Evolutionary conservation across 345 rosid genomes (phyloP).

Genomic region (Turnera subulata): DNA sequence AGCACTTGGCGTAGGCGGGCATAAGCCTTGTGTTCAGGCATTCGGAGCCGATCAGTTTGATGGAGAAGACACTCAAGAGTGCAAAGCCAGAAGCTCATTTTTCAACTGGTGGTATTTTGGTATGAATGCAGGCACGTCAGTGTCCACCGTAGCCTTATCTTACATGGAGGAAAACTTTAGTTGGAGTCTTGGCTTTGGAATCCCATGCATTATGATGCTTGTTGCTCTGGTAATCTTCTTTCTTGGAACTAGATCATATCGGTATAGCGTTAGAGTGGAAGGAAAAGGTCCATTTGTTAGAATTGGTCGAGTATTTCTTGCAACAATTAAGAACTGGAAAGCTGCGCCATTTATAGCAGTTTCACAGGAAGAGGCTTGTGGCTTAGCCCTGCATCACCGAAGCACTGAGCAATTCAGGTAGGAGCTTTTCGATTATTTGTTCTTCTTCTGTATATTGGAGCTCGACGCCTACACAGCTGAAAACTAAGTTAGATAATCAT

Average conservation of each 20-base stretch:
- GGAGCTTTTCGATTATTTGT: no score
- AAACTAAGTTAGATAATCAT: no score
- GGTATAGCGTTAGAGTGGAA: conserved; percentile 8
- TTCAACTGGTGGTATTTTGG: conserved; percentile 27
- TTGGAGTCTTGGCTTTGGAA: conserved; percentile 26
- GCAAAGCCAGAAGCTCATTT: conserved; percentile 21
- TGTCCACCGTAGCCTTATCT: conserved; percentile 2
- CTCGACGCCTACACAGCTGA: no score
- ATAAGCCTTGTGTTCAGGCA: conserved; percentile 25
- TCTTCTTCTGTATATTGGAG: no score
- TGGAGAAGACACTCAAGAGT: conserved; percentile 16
- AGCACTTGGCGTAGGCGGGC: conserved; percentile 24
- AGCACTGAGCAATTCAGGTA: no score
- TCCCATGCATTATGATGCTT: conserved; percentile 17
- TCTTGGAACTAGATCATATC: conserved; percentile 19
- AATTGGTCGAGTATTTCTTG: conserved; percentile 12
- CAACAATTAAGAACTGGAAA: conserved; percentile 9
- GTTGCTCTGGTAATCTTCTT: conserved; percentile 9
- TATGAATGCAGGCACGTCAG: conserved; percentile 1
- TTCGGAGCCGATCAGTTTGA: conserved; percentile 31
- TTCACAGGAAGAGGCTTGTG: no score
- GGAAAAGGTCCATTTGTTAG: conserved; percentile 13
- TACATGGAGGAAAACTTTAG: conserved; percentile 23
- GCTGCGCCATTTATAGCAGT: no score
- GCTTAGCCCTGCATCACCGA: no score